phyloP scores from a whole-genome alignment of 1,139 yeast genomes.

The Debaryomyces udenii region DNA sequence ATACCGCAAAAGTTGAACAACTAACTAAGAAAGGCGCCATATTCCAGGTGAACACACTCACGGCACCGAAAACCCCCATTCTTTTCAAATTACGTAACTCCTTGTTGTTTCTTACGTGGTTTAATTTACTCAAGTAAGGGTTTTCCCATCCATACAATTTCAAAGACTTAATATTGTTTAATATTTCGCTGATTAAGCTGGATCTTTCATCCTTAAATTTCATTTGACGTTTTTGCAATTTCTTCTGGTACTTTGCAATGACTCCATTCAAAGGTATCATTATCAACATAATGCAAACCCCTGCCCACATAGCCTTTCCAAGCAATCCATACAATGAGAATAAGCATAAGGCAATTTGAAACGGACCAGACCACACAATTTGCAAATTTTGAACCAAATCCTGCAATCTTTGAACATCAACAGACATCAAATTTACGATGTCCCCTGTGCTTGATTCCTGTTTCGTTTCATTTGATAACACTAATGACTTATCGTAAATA shows the following conservation, averaged over 20 bases:
- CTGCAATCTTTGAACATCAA: conserved; percentile 92
- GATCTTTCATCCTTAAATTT: conserved; percentile 49
- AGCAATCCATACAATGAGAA: conserved; percentile 71
- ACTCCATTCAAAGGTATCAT: conserved; percentile 85
- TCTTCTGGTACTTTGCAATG: conserved; percentile 74
- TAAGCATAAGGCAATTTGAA: conserved; percentile 83
- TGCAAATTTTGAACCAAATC: conserved; percentile 87
- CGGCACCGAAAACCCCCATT: conserved; percentile 78
- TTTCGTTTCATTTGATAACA: conserved; percentile 82
- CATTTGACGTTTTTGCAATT: conserved; percentile 65
- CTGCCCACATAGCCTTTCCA: conserved; percentile 97
- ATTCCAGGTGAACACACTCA: conserved; percentile 77
- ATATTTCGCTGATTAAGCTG: conserved; percentile 76
- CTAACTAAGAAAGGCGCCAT: conserved; percentile 91
- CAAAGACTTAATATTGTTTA: conserved; percentile 88
- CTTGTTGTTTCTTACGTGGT: conserved; percentile 82
- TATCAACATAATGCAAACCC: conserved; percentile 78
- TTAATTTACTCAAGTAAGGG: conserved; percentile 75
- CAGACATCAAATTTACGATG: conserved; percentile 95
- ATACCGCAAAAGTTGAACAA: conserved; percentile 87
- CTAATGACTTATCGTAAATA: conserved; percentile 78
- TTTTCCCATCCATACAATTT: conserved; percentile 95
- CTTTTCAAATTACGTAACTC: conserved; percentile 78
- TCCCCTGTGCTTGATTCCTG: conserved; percentile 90
- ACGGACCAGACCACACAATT: conserved; percentile 95